Evolutionary conservation across 2,329 filamentous ascomycete genomes (phyloP).

Genomic region (Teratosphaeria gauchensis): DNA sequence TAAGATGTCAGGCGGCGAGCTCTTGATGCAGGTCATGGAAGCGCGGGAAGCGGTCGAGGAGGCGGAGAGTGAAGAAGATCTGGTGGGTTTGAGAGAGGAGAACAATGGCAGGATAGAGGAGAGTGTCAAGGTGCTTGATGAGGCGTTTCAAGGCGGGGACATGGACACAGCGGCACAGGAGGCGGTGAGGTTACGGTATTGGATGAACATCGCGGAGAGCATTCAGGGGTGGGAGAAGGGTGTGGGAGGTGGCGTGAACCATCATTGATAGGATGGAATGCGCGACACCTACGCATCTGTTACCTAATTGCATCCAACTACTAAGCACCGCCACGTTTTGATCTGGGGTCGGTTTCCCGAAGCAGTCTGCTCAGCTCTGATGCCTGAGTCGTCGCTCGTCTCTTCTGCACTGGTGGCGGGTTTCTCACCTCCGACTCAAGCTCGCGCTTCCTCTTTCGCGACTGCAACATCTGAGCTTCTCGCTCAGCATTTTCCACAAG

Average conservation of each 20-base stretch:
- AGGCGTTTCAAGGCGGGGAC: constrained; percentile 58
- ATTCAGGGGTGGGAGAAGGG: constrained; percentile 78
- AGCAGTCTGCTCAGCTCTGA: not conserved
- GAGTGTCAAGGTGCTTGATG: constrained; percentile 54
- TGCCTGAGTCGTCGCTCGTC: not conserved
- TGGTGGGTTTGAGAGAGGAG: constrained; percentile 48
- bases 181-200: constrained; percentile 74
- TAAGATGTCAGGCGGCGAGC: constrained; percentile 57
- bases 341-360: not conserved
- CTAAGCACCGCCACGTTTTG: not conserved
- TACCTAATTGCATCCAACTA: not conserved
- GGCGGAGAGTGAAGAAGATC: constrained; percentile 49
- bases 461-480: no score
- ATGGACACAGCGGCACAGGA: constrained; percentile 58
- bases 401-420: not conserved
- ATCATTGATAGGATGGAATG: constrained; percentile 12
- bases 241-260: constrained; percentile 33
- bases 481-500: no score
- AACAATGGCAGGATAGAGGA: constrained; percentile 60
- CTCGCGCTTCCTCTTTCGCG: no score
- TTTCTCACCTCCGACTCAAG: not conserved
- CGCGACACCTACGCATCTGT: not conserved
- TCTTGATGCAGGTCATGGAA: constrained; percentile 74
- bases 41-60: constrained; percentile 53
- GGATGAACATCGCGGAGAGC: constrained; percentile 76